Evolutionary conservation across 495 filamentous ascomycete species (phyloP).

Genomic region (Hypoxylon intermedium): DNA sequence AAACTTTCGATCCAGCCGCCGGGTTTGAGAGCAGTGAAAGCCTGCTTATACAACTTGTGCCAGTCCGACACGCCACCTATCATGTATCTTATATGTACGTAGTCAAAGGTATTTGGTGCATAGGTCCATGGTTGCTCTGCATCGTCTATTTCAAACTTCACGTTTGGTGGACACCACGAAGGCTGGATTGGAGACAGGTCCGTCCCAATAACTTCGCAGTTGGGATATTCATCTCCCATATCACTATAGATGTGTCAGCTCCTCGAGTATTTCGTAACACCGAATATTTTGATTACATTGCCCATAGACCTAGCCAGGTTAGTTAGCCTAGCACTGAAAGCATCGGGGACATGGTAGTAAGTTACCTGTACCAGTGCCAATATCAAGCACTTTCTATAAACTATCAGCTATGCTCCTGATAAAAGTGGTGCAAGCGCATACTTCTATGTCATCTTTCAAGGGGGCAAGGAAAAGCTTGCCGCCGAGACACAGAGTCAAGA

Average conservation of each 20-base stretch:
- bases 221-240: conserved; percentile 58
- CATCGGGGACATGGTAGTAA: not conserved
- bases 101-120: conserved; percentile 58
- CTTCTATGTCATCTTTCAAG: conserved; percentile 50
- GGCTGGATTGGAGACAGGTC: conserved; percentile 69
- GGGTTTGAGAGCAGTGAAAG: conserved; percentile 47
- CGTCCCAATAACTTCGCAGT: conserved; percentile 65
- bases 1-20: conserved; percentile 48
- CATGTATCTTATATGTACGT: conserved; percentile 63
- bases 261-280: not conserved
- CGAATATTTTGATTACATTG: conserved; percentile 20
- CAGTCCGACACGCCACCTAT: conserved; percentile 60
- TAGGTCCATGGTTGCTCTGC: conserved; percentile 55
- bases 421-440: not conserved
- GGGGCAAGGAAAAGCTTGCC: conserved; percentile 69
- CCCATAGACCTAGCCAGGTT: conserved; percentile 26
- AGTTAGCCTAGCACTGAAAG: not conserved
- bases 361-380: conserved; percentile 67
- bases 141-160: conserved; percentile 64
- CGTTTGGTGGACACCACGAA: conserved; percentile 59
- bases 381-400: conserved; percentile 67
- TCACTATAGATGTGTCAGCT: conserved; percentile 28
- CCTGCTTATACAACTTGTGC: conserved; percentile 50
- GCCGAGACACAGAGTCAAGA: conserved; percentile 53
- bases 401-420: not conserved